Percentiles rank a stretch among this genome's conserved stretches.
Conservation (phyloP, 768 basidiomycete species). For the Podaxis sp. region DNA sequence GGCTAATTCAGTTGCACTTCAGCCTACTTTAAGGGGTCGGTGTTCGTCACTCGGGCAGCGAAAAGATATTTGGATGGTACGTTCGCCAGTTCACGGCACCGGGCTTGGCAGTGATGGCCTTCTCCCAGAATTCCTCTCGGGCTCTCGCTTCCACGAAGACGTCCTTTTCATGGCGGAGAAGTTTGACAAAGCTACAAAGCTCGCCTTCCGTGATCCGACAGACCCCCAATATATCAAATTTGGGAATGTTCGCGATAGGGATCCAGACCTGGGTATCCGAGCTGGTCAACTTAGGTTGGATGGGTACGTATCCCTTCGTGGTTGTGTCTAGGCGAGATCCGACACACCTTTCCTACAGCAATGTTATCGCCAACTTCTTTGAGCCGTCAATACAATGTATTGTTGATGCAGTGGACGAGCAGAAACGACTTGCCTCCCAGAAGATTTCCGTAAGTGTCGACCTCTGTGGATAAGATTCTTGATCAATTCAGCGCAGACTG, state of each 20-base stretch:
- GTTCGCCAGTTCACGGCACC: not conserved
- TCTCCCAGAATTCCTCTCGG: constrained; percentile 13
- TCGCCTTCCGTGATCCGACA: constrained; percentile 18
- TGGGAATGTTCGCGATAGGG: constrained; percentile 21
- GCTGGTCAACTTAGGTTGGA: constrained; percentile 21
- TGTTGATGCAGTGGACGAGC: constrained; percentile 17
- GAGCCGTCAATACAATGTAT: constrained; percentile 21
- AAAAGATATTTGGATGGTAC: constrained; percentile 33
- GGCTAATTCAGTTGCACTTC: not conserved
- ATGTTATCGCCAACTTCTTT: constrained; percentile 21
- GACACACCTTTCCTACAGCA: not conserved
- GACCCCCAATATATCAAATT: constrained; percentile 23
- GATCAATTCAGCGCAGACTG: constrained; percentile 10
- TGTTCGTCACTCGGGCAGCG: constrained; percentile 42
- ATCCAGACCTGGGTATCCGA: constrained; percentile 18
- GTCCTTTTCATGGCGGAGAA: constrained; percentile 18
- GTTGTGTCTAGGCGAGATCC: not conserved
- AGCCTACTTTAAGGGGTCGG: constrained; percentile 45
- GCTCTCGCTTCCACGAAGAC: constrained; percentile 18
- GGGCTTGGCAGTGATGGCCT: not conserved
- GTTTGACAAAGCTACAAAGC: constrained; percentile 23
- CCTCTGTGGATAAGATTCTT: not conserved
- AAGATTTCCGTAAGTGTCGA: constrained; percentile 15
- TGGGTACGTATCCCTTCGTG: constrained; percentile 13
- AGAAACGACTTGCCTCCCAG: constrained; percentile 13